phyloP scores from a whole-genome alignment of 176 grass and related monocot genomes.

The Triticum monococcum region DNA sequence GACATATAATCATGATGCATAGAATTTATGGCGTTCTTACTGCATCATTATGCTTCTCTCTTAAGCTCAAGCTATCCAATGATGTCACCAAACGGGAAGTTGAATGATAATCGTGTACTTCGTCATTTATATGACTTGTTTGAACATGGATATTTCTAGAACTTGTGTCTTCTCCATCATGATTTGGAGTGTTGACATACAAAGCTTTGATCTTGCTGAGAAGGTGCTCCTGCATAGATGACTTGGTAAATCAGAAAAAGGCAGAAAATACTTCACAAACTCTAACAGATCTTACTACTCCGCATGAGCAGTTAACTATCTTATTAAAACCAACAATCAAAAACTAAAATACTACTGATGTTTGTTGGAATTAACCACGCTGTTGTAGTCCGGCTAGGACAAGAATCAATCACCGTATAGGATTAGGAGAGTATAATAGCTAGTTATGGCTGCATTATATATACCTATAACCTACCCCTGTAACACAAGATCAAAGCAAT shows the following conservation, averaged over 20 bases:
- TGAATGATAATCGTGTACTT: background rate
- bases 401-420: no score
- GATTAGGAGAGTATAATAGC: no score
- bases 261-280: background rate
- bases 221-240: conserved; percentile 4
- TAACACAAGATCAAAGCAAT: no score
- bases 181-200: background rate
- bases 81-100: background rate
- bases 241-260: background rate
- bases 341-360: background rate
- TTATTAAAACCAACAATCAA: no score
- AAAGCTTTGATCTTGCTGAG: conserved; percentile 12
- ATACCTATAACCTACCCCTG: no score
- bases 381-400: no score
- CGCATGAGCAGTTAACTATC: background rate
- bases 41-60: background rate
- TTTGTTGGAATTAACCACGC: no score
- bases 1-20: background rate
- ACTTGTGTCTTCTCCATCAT: background rate
- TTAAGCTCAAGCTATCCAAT: background rate
- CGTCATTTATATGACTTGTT: background rate
- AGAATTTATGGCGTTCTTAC: conserved; percentile 8
- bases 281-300: no score
- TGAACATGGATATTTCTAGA: background rate
- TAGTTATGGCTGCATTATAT: no score